Evolutionary conservation across 2,329 filamentous ascomycete genomes (phyloP), one percentile per base, ranked within the genome.

Genomic region (Rutstroemia sydowiana): DNA sequence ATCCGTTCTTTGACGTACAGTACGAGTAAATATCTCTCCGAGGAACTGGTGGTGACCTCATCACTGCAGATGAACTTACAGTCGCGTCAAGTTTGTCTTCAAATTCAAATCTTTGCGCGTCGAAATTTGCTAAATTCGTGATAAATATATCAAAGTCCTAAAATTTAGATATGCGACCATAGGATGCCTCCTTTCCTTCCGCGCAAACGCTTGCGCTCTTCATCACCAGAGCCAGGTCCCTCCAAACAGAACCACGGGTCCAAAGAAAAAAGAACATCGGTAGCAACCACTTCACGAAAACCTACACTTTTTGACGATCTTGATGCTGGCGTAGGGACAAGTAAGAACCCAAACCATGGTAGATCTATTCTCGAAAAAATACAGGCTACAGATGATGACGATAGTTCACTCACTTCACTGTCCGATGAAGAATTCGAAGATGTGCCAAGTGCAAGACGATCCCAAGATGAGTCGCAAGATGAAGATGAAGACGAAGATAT

Each of bases 171-270:
- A 45, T 51, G 41, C 32, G 32, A 26, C 20, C 36, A 41, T 48
- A 44, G 44, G 23, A 89, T 89, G 85, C 83, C 85, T 62, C 84
- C 85, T 21, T 71, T 78, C 58, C 74, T 87, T 14, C 75, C 82
- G 45, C 81, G 82, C 60, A 90, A 89, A 70, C 78, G 83, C 55
- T 61, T 81, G 59, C 78, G 75, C 55, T 77, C 79, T 1, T 70
- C 75, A 0, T 67, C 70, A 2, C 66, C 70, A 30, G 57, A 63
- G 42, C 59, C n/a, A 54, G 61, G 31, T 57, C 51, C 48, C 18
- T 42, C 6, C 39, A 32, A 11, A 39, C 9, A 26, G 5, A 46
- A 45, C n/a, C 39, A 8, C 3, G 55, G 45, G 51, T 44, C 59
- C 59, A 45, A 53, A 53, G 55, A 63, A 44, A 26, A 21, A 42